Conservation (phyloP, 768 basidiomycete species). For the Suillus ampliporus region DNA sequence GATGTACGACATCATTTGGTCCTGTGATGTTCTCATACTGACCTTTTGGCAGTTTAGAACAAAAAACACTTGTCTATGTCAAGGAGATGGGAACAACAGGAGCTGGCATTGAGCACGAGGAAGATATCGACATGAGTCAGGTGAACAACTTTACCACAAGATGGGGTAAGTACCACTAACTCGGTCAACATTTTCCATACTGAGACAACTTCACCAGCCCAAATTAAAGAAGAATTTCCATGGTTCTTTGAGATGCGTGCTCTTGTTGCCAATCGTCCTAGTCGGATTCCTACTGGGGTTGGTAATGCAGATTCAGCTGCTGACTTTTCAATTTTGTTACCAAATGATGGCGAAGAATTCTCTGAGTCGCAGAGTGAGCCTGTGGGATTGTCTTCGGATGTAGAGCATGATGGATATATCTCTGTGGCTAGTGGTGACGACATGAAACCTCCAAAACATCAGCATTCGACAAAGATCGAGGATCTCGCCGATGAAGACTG, state of each 20-base stretch:
- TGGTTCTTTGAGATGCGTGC: neutral
- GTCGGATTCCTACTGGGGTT: neutral
- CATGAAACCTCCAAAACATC: neutral
- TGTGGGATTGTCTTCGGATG: neutral
- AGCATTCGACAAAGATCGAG: neutral
- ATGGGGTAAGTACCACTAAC: neutral
- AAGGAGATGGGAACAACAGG: conserved; percentile 6
- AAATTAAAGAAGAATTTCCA: neutral
- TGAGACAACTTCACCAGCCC: neutral
- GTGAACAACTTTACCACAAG: neutral
- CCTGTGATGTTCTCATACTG: neutral
- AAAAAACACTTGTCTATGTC: neutral
- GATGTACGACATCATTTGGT: neutral
- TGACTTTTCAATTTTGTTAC: neutral
- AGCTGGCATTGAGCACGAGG: conserved; percentile 1
- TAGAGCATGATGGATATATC: neutral
- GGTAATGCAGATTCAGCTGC: neutral
- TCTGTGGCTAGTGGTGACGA: neutral
- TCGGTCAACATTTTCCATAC: neutral
- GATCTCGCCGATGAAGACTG: neutral
- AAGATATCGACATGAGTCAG: neutral
- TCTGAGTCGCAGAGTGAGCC: neutral
- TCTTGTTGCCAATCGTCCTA: neutral
- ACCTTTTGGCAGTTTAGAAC: neutral
- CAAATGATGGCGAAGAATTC: neutral